Conservation (phyloP, 257 asterid genomes). For the Penstemon eatonii region DNA sequence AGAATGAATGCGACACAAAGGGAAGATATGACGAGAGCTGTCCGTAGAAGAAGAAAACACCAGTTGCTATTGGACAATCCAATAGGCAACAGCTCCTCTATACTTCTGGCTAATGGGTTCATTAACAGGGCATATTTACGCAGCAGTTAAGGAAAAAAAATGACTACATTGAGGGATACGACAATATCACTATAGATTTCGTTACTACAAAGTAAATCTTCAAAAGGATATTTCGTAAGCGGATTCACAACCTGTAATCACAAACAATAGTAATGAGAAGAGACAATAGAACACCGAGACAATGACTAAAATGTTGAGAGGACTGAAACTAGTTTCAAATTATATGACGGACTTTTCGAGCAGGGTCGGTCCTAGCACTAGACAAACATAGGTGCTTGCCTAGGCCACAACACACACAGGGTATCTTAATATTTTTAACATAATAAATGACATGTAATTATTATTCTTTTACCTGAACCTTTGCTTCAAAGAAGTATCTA, state of each 20-base stretch:
- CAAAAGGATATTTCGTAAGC: conserved; percentile 78
- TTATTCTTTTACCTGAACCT: too few relatives aligned
- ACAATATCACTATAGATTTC: not conserved
- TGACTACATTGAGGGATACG: not conserved
- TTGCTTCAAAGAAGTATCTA: too few relatives aligned
- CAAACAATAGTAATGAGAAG: not conserved
- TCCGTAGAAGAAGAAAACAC: conserved; percentile 66
- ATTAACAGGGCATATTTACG: conserved; percentile 66
- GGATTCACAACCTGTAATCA: conserved; percentile 77
- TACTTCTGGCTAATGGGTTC: conserved; percentile 75
- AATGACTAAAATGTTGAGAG: not conserved
- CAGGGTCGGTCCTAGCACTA: too few relatives aligned
- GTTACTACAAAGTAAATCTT: conserved; percentile 8
- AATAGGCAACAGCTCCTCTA: conserved; percentile 71
- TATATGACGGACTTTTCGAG: too few relatives aligned
- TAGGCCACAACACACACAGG: too few relatives aligned
- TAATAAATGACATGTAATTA: too few relatives aligned
- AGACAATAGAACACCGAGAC: not conserved
- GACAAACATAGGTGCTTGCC: too few relatives aligned
- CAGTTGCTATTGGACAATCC: conserved; percentile 44
- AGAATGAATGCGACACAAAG: conserved; percentile 66
- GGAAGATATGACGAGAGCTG: conserved; percentile 64
- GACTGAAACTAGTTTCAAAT: not conserved
- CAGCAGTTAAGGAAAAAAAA: conserved; percentile 48
- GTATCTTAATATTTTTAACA: too few relatives aligned